phyloP scores from a whole-genome alignment of 2,329 filamentous ascomycete species.

The Fusarium denticulatum region DNA sequence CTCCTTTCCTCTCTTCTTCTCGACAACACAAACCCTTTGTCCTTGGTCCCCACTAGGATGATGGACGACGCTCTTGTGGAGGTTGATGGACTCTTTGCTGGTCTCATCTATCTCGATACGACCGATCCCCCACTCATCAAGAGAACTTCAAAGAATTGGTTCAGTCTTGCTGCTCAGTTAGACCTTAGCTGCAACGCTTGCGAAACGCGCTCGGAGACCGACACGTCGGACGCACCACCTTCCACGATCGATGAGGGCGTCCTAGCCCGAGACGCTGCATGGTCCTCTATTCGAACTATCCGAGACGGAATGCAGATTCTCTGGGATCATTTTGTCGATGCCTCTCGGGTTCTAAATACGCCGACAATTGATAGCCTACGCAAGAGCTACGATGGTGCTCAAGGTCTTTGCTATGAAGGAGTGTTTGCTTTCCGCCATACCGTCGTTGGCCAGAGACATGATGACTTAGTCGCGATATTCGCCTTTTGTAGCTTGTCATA shows the following conservation, averaged over 20 bases:
- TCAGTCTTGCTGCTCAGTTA: background rate
- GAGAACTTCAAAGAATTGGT: fast-evolving
- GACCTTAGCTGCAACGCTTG: background rate
- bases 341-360: background rate
- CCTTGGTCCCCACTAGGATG: fast-evolving
- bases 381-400: conserved; percentile 3
- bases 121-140: background rate
- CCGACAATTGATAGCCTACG: conserved; percentile 8
- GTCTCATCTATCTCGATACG: conserved; percentile 18
- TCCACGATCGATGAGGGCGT: fast-evolving
- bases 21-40: background rate
- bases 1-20: background rate
- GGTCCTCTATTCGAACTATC: conserved; percentile 13
- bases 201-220: fast-evolving
- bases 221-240: background rate
- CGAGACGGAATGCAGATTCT: conserved; percentile 2
- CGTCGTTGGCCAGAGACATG: background rate
- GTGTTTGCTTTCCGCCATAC: conserved; percentile 28
- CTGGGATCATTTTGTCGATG: conserved; percentile 11
- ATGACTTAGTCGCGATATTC: conserved; percentile 14
- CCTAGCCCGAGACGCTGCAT: background rate
- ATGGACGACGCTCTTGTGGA: background rate
- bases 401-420: conserved; percentile 18
- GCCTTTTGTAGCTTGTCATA: conserved; percentile 35
- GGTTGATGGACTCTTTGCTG: conserved; percentile 21